Percentiles rank a stretch among this genome's conserved stretches.
Evolutionary conservation across 305 asterid species (phyloP).

Genomic region (Caryopteris hybrid): DNA sequence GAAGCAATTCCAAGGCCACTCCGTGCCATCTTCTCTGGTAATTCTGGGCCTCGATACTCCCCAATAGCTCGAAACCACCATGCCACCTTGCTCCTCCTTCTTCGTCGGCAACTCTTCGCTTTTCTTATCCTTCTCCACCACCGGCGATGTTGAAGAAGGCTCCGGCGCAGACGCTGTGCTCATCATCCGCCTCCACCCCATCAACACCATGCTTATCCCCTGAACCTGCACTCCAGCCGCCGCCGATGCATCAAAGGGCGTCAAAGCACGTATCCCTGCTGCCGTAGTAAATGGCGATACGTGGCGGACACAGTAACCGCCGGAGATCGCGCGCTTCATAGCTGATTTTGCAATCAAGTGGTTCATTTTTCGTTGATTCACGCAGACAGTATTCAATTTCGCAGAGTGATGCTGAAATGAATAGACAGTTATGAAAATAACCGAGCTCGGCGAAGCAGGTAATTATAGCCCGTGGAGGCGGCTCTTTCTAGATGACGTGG

Average conservation of each 20-base stretch:
- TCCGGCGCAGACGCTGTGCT: constrained; percentile 50
- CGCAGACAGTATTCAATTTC: background rate
- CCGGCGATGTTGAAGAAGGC: constrained; percentile 20
- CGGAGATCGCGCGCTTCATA: constrained; percentile 48
- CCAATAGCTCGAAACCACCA: constrained; percentile 78
- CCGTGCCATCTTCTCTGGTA: constrained; percentile 76
- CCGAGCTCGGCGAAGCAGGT: constrained; percentile 11
- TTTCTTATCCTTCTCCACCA: constrained; percentile 35
- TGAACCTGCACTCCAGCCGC: constrained; percentile 27
- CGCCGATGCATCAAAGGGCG: constrained; percentile 29
- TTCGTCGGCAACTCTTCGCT: constrained; percentile 23
- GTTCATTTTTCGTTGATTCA: constrained; percentile 41
- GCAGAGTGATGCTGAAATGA: background rate
- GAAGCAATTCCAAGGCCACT: constrained; percentile 99
- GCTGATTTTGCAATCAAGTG: constrained; percentile 32
- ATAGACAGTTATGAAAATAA: background rate
- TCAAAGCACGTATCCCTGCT: constrained; percentile 12
- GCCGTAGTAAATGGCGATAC: constrained; percentile 11
- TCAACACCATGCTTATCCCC: constrained; percentile 32
- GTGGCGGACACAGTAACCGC: constrained; percentile 26
- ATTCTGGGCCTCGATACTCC: constrained; percentile 64
- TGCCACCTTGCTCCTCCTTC: constrained; percentile 30
- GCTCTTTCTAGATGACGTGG: constrained; percentile 17
- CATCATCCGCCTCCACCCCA: constrained; percentile 56
- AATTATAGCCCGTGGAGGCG: background rate